Evolutionary conservation across 176 grass and related monocot species (phyloP).

Genomic region (Aegilops longissima): DNA sequence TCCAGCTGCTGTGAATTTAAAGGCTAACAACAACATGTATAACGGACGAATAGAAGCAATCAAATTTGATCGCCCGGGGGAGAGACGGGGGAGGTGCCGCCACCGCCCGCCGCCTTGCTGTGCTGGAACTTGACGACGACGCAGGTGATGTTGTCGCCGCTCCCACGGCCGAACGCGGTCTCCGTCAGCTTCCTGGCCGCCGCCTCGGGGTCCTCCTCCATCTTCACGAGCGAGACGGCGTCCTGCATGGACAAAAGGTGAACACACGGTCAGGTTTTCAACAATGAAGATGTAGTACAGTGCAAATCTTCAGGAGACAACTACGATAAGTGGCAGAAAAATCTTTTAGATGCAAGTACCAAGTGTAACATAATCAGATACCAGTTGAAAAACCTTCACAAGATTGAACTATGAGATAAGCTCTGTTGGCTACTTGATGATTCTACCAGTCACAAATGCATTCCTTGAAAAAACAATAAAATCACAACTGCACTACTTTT

Average conservation of each 20-base stretch:
- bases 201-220: constrained; percentile 78
- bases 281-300: neutral
- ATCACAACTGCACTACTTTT: neutral
- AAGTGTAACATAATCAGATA: neutral
- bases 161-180: constrained; percentile 60
- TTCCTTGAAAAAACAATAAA: neutral
- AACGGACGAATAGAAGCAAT: constrained; percentile 30
- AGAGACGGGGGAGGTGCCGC: neutral
- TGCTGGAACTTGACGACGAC: constrained; percentile 91
- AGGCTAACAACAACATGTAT: constrained; percentile 29
- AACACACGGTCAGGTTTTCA: neutral
- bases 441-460: neutral
- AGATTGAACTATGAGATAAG: neutral
- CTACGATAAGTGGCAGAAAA: neutral
- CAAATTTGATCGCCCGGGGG: constrained; percentile 53
- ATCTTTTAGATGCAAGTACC: neutral
- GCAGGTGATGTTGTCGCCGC: constrained; percentile 87
- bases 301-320: neutral
- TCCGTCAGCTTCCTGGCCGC: constrained; percentile 83
- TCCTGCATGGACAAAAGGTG: constrained; percentile 37
- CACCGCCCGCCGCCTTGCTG: constrained; percentile 39
- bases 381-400: neutral
- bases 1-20: neutral
- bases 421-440: neutral
- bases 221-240: constrained; percentile 61